Evolutionary conservation across 805 yeast genomes (phyloP), one percentile per base, ranked within the genome.

Genomic region (Myxozyma geophila): DNA sequence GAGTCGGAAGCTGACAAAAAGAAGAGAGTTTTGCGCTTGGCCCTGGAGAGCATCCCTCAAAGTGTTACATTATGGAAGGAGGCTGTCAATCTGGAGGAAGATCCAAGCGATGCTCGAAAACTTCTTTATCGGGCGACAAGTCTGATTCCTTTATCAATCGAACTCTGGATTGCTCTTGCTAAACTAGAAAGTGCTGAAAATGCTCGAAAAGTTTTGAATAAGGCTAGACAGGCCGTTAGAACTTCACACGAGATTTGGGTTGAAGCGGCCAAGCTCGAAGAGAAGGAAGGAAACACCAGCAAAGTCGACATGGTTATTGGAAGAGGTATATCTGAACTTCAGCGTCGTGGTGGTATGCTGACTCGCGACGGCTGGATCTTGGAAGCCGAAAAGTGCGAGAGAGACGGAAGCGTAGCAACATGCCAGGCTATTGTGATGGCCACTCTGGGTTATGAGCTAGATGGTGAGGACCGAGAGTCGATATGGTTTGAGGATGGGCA

Each of bases 251-350:
- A 79, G 40, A 79, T 91, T 1, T 90, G 96, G 93, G 75, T 90
- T 1, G 78, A 86, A 0, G 91, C 91, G 0, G 81, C 86, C 0
- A 83, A 85, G 67, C 71, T 91, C 13, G 96, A 90, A 73, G 93
- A 86, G 70, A 77, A 80, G 61, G 72, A 75, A 0, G 75, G 78
- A n/a, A 79, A 76, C n/a, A 57, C 39, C 7, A 61, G 63, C 12
- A 82, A 84, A 64, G 74, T 87, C 0, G 74, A 74, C 5, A 80
- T 79, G 70, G 70, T 89, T 70, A 70, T 87, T 61, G 74, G 74
- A 37, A 82, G 83, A 71, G 86, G 86, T 54, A 72, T 80, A 19
- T 70, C 77, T 55, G 82, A 83, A 52, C 74, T 82, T 36, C 75
- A 74, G 51, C 70, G 71, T 6, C 72, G 76, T 21, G 78, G 79